Base-by-base conservation (phyloP, 2,329 filamentous ascomycete species). In the Colletotrichum ledebouriae region DNA sequence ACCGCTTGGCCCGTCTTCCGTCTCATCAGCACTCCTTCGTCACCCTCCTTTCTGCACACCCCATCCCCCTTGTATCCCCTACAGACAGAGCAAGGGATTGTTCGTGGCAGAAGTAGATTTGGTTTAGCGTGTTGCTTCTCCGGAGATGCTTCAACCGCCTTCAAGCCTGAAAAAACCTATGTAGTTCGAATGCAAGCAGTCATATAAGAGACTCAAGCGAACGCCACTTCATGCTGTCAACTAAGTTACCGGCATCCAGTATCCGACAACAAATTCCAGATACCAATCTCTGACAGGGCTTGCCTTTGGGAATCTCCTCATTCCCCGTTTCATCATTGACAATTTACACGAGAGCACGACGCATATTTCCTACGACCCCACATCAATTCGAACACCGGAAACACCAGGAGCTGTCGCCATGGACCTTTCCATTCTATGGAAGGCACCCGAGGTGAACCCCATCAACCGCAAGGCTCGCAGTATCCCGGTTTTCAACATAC, bases 391-490 rank as follows among this genome's bases (percentile, higher is more conserved):
- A 41, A 33, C 17, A 7, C 66, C 17, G 22, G 12, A 47, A 62
- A 22, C 12, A 22, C 17, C 17, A 17, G 29, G 29, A 50, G 3
- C 25, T 22, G 22, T 73, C 68, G 71, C 64, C 29, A 78, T 81
- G 77, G 78, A 76, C 71, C 47, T 81, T 37, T 76, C 78, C 7
- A 75, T 80, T 71, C 78, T 84, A 9, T 87, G 82, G 79, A 77
- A 74, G 72, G 84, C 87, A 37, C 93, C 94, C 46, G 88, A 92
- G 77, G 81, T 97, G 81, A 97, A 97, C 78, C 93, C 94, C 10
- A 87, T 94, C 81, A 97, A 91, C 82, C 86, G 87, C 67, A 97
- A 97, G 78, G 94, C 94, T 61, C 89, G 87, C 69, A 92, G 92
- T 0, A 88, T 97, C 53, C 94, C 94, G 0, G 78, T 93, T 22